Evolutionary conservation across 306 rosid genomes (phyloP), one percentile per base, ranked within the genome.

Genomic region (Cicer arietinum): DNA sequence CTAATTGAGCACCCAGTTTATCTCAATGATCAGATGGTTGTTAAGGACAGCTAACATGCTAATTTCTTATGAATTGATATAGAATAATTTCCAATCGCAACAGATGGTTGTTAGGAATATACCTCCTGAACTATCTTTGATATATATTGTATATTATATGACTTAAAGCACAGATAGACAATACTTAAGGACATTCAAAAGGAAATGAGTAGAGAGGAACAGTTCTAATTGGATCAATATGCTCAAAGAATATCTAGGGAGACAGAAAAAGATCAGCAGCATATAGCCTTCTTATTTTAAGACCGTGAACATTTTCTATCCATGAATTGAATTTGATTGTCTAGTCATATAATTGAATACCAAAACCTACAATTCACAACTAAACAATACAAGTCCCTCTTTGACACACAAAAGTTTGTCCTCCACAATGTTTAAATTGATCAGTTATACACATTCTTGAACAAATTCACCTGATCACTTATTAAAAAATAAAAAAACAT

Each of bases 301-400:
- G 42, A 22, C 45, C 54, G 12, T 51, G 44, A 75, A 43, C 11
- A 9, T 9, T 20, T 22, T 51, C 43, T 41, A 44, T 13, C 25
- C 44, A 66, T 66, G 45, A 47, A 30, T 73, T 47, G 46, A 67
- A 62, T 53, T 40, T 73, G 44, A 57, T 56, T 58, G 22, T 62
- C 18, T 12, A 47, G 46, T 73, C 65, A 39, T 59, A 57, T 41
- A 40, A 73, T 46, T 65, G 57, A 80, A 58, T 37, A 74, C 30
- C 51, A 57, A 80, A 57, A 66, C 69, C 42, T 50, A 39, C 76
- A 60, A 74, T 67, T 30, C 20, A 39, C 66, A 74, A 59, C 72
- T 20, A 73, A 58, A 47, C 41, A 70, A 67, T 1, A 52, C 0
- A 37, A 63, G 7, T 54, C 74, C 74, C 69, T 40, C 47, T 66